Conservation (phyloP, 2,329 filamentous ascomycete species). For the Domatiomyces globalis region DNA sequence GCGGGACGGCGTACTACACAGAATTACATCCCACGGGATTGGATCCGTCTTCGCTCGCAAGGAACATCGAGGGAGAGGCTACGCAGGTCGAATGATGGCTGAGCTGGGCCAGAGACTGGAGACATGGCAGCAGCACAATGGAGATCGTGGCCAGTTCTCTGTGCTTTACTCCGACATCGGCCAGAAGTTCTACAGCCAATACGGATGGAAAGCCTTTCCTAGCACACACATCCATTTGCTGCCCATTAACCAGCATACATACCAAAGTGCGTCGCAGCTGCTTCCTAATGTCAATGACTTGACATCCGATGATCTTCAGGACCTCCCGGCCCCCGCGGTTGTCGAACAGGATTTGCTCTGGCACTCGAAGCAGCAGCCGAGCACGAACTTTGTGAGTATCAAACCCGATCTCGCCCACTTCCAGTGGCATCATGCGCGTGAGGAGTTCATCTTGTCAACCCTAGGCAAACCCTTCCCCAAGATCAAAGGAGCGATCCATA, state of each 20-base stretch:
- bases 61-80: conserved; percentile 54
- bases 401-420: conserved; percentile 54
- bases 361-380: conserved; percentile 27
- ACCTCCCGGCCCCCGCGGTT: conserved; percentile 42
- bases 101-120: conserved; percentile 46
- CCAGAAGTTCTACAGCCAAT: conserved; percentile 61
- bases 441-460: conserved; percentile 59
- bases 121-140: conserved; percentile 35
- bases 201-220: conserved; percentile 62
- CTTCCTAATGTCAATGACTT: conserved; percentile 20
- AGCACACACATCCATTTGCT: conserved; percentile 58
- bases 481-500: conserved; percentile 53
- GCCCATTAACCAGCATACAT: conserved; percentile 21
- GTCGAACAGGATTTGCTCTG: conserved; percentile 44
- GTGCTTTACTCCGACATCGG: conserved; percentile 80
- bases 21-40: conserved; percentile 52
- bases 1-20: conserved; percentile 35
- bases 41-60: conserved; percentile 65
- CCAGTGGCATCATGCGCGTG: conserved; percentile 65
- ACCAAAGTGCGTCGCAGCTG: conserved; percentile 13
- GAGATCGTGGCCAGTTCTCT: conserved; percentile 47
- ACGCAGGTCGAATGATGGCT: conserved; percentile 60
- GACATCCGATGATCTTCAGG: conserved; percentile 29
- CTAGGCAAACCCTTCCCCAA: conserved; percentile 38
- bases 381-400: conserved; percentile 47